Conservation (phyloP, 805 yeast species). For the Candida coquimbonensis region DNA sequence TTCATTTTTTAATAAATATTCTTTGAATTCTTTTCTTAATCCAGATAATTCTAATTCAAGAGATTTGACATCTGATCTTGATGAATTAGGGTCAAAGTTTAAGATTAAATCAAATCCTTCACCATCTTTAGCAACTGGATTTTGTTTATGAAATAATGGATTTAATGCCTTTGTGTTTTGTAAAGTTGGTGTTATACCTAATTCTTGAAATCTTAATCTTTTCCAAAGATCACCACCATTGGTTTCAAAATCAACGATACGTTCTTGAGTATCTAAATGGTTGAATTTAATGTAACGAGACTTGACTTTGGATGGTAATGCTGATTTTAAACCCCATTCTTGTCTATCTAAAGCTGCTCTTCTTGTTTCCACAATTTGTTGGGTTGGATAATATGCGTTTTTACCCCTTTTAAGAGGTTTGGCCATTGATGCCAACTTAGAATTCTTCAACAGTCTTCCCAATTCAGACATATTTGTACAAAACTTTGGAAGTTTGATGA, state of each 20-base stretch:
- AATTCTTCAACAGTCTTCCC: constrained; percentile 23
- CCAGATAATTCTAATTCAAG: constrained; percentile 25
- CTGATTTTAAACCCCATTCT: constrained; percentile 70
- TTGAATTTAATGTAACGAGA: constrained; percentile 55
- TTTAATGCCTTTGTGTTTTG: constrained; percentile 21
- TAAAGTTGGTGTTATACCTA: constrained; percentile 36
- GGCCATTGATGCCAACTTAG: constrained; percentile 30
- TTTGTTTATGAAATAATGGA: constrained; percentile 26
- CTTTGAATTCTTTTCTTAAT: constrained; percentile 45
- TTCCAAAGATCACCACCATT: constrained; percentile 53
- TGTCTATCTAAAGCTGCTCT: constrained; percentile 56
- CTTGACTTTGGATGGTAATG: constrained; percentile 57
- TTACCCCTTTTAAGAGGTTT: constrained; percentile 15
- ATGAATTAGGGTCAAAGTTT: neutral
- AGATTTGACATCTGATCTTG: constrained; percentile 6
- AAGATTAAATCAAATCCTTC: constrained; percentile 20
- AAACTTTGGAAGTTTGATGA: neutral
- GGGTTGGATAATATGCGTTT: constrained; percentile 44
- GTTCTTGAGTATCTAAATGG: constrained; percentile 59
- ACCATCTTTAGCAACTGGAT: constrained; percentile 12
- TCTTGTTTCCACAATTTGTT: constrained; percentile 67
- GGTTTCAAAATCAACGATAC: constrained; percentile 66
- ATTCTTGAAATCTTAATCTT: constrained; percentile 60
- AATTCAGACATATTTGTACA: constrained; percentile 19
- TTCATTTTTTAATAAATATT: constrained; percentile 45